These are phyloP conservation scores for Mucor velutinosus DNA, from an alignment of 371 early-diverging fungal species.

Conservation along the genomic window DNA sequence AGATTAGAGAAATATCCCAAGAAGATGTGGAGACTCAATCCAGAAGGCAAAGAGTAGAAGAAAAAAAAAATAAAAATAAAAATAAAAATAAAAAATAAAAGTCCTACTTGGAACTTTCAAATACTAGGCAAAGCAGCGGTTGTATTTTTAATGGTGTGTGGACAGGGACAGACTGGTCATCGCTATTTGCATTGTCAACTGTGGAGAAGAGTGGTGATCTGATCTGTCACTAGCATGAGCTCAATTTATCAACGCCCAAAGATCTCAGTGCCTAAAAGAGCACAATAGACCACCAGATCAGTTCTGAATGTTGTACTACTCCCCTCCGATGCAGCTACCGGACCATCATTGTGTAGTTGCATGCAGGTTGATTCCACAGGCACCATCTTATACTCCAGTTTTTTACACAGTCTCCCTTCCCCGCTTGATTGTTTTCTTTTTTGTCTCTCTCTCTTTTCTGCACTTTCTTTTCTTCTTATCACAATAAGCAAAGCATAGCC, in stretches of 20 bases:
- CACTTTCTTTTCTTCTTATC: neutral
- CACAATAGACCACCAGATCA: neutral
- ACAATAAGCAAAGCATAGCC: neutral
- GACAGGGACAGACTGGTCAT: too few species aligned
- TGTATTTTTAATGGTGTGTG: too few species aligned
- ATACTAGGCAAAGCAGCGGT: neutral
- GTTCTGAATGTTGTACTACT: neutral
- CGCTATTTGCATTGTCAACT: too few species aligned
- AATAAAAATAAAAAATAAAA: too few species aligned
- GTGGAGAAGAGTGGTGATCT: neutral
- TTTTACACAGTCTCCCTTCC: neutral
- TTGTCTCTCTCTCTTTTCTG: slow-evolving; percentile 13
- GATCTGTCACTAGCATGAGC: neutral
- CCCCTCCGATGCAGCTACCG: neutral
- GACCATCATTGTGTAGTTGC: neutral
- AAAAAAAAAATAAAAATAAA: neutral
- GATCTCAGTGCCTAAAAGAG: neutral
- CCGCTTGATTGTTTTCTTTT: slow-evolving; percentile 3
- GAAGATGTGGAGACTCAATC: slow-evolving; percentile 40
- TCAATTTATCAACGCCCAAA: neutral
- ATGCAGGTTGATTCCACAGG: neutral
- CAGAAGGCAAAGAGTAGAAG: slow-evolving; percentile 5
- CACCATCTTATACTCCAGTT: neutral
- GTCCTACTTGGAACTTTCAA: neutral
- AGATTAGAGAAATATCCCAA: slow-evolving; percentile 65